These are phyloP conservation scores for Viridothelium virens DNA, from an alignment of 495 filamentous ascomycete species.

Conservation along the genomic window DNA sequence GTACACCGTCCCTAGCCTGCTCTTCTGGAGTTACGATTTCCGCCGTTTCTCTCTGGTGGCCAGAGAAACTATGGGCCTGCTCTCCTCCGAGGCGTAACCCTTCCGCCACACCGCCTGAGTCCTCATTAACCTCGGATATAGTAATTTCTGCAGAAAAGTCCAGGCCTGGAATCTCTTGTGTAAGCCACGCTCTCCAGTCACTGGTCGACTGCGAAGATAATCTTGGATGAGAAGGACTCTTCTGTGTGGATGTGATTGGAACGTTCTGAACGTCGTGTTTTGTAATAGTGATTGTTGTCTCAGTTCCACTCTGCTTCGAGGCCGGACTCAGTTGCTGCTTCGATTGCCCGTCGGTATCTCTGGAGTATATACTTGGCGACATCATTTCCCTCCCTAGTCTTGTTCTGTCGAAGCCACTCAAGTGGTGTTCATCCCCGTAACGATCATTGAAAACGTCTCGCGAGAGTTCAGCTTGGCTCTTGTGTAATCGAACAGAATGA, in stretches of 20 bases:
- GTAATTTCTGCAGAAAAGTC: neutral
- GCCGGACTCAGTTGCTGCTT: neutral
- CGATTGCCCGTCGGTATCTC: slow-evolving; percentile 25
- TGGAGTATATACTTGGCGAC: slow-evolving; percentile 36
- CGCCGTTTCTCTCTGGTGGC: neutral
- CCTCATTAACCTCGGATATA: neutral
- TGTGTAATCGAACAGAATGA: neutral
- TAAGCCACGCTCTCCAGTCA: neutral
- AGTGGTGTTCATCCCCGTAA: slow-evolving; percentile 3
- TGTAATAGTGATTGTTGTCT: neutral
- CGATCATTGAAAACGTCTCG: slow-evolving; percentile 12
- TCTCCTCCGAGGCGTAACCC: neutral
- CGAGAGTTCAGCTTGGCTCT: slow-evolving; percentile 4
- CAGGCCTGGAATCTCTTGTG: neutral
- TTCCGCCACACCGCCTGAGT: neutral
- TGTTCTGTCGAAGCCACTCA: neutral
- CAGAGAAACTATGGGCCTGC: neutral
- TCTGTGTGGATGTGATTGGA: neutral
- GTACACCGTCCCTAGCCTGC: neutral
- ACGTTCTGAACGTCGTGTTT: neutral
- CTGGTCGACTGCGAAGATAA: neutral
- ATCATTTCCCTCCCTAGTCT: slow-evolving; percentile 15
- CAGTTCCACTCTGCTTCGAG: neutral
- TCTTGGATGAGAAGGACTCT: neutral
- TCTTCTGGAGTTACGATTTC: neutral